A percentile compares a stretch with the other conserved stretches of the same genome.
Conservation (phyloP, 2,329 filamentous ascomycete species). For the Cercospora beticola region DNA sequence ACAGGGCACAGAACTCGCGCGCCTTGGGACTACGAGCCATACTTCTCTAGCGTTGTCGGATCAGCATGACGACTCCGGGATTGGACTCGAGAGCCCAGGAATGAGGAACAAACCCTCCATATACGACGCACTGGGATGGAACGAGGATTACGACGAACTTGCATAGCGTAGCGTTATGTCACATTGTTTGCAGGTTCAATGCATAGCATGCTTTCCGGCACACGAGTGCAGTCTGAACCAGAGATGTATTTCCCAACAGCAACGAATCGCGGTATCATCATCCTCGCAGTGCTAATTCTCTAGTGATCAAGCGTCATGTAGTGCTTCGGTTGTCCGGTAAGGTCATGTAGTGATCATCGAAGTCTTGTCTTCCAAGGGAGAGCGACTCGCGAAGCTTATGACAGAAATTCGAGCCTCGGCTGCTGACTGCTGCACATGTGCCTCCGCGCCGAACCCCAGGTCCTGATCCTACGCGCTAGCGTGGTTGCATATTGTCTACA, state of each 20-base stretch:
- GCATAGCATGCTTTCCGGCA: neutral
- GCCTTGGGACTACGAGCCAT: neutral
- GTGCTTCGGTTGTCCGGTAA: neutral
- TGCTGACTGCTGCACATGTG: neutral
- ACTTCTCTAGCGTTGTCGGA: neutral
- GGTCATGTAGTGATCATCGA: neutral
- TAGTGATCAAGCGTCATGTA: neutral
- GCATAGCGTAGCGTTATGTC: conserved; percentile 9
- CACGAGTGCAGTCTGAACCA: neutral
- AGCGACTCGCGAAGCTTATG: neutral
- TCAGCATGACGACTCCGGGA: conserved; percentile 12
- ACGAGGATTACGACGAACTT: conserved; percentile 45
- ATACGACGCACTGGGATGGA: conserved; percentile 49
- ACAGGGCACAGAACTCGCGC: neutral
- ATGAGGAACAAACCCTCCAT: conserved; percentile 26
- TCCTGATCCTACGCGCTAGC: neutral
- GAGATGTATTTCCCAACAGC: neutral
- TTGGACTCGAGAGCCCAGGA: conserved; percentile 8
- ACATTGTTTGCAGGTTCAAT: neutral
- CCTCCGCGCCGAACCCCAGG: neutral
- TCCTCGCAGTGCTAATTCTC: neutral
- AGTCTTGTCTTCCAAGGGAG: neutral
- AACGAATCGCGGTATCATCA: neutral
- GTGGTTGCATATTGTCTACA: neutral
- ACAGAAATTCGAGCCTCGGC: conserved; percentile 2